Evolutionary conservation across 768 basidiomycete genomes (phyloP).

Genomic region (Agrocybe pediades): DNA sequence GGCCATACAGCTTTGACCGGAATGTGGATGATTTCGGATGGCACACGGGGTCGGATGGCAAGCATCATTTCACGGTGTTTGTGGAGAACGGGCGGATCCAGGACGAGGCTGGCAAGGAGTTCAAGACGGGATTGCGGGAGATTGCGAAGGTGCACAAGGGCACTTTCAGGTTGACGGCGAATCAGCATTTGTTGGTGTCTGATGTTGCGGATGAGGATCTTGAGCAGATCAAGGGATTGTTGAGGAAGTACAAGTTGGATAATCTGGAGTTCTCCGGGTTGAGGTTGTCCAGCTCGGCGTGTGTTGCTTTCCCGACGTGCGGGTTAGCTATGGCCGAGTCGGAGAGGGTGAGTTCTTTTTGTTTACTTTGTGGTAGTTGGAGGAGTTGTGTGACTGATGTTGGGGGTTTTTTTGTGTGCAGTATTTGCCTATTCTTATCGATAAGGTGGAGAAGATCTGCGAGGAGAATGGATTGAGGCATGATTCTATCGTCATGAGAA

Average conservation of each 20-base stretch:
- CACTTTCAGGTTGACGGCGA: constrained; percentile 88
- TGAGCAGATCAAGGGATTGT: constrained; percentile 72
- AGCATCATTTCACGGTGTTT: constrained; percentile 90
- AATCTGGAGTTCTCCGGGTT: constrained; percentile 79
- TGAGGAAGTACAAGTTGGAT: constrained; percentile 88
- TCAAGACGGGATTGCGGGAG: constrained; percentile 91
- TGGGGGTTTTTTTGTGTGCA: constrained; percentile 29
- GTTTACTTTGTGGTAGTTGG: background rate
- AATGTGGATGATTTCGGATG: constrained; percentile 97
- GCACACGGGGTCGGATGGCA: constrained; percentile 84
- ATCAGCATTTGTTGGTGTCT: constrained; percentile 91
- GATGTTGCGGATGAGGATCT: constrained; percentile 78
- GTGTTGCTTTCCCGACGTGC: constrained; percentile 97
- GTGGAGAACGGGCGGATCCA: constrained; percentile 98
- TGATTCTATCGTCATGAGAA: constrained; percentile 96
- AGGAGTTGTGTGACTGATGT: background rate
- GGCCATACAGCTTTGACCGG: constrained; percentile 78
- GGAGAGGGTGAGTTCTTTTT: constrained; percentile 43
- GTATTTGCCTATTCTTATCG: constrained; percentile 91
- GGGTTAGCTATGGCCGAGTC: constrained; percentile 58
- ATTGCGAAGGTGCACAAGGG: constrained; percentile 96
- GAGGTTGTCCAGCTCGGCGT: constrained; percentile 89
- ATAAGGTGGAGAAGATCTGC: constrained; percentile 93
- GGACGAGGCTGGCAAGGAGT: constrained; percentile 86
- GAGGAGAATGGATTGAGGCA: constrained; percentile 92